These are phyloP conservation scores for Brettanomyces sp. DNA, from an alignment of 805 yeast species.

Conservation along the genomic window DNA sequence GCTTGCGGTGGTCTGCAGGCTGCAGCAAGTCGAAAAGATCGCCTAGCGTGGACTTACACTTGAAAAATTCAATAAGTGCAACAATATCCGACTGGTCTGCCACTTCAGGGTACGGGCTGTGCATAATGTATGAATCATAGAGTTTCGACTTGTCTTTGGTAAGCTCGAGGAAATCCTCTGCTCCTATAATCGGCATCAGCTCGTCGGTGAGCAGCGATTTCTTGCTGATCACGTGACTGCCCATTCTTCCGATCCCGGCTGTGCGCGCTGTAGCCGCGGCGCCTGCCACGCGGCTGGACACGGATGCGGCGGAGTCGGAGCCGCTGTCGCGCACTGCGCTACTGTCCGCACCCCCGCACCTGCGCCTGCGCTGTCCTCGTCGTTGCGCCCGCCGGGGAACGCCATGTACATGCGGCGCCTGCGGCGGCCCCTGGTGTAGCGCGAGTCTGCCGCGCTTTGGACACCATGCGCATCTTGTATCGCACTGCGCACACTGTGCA, in stretches of 20 bases:
- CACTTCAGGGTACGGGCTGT: constrained; percentile 12
- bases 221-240: neutral
- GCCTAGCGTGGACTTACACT: constrained; percentile 5
- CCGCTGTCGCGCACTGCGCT: neutral
- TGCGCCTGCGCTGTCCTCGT: too few relatives aligned
- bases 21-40: constrained; percentile 3
- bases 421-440: neutral
- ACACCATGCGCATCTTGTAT: too few relatives aligned
- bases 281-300: neutral
- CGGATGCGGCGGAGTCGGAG: neutral
- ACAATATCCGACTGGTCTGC: constrained; percentile 14
- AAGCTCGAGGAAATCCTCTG: constrained; percentile 23
- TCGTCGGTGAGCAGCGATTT: constrained; percentile 15
- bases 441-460: neutral
- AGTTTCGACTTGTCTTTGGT: constrained; percentile 19
- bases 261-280: neutral
- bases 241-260: neutral
- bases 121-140: constrained; percentile 16
- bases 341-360: neutral
- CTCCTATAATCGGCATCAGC: constrained; percentile 22
- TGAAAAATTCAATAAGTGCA: constrained; percentile 9
- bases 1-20: neutral
- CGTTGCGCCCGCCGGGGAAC: neutral
- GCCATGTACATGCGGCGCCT: neutral
- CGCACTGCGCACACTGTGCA: neutral